Conservation (phyloP, 2,329 filamentous ascomycete genomes). For the Hypomyces rosellus region DNA sequence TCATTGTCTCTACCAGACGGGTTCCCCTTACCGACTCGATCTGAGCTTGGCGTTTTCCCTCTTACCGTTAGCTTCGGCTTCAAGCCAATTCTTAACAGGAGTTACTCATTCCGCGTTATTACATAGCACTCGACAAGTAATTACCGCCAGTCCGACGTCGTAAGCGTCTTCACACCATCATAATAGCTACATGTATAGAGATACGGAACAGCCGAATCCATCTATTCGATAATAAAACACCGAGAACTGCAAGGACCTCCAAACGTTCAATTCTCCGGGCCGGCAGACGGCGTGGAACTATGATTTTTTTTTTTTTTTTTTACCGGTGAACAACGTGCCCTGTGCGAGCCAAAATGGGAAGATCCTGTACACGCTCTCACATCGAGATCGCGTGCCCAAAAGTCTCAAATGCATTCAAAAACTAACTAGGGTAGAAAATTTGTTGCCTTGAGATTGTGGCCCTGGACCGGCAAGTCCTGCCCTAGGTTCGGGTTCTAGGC, state of each 20-base stretch:
- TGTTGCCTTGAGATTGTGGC: constrained; percentile 8
- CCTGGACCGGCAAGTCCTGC: constrained; percentile 5
- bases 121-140: neutral
- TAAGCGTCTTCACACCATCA: constrained; percentile 10
- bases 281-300: neutral
- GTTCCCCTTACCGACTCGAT: neutral
- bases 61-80: neutral
- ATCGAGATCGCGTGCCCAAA: neutral
- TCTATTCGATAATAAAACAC: too few species aligned
- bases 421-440: neutral
- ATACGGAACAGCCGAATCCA: too few species aligned
- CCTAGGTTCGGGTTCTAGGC: neutral
- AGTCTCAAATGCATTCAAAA: neutral
- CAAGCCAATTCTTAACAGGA: neutral
- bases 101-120: neutral
- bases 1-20: too few species aligned
- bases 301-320: too few species aligned
- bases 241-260: neutral
- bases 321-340: too few species aligned
- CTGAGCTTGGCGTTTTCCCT: neutral
- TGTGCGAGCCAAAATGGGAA: too few species aligned
- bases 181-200: constrained; percentile 1
- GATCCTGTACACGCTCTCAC: neutral
- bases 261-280: neutral
- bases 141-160: constrained; percentile 5